Evolutionary conservation across 2,329 filamentous ascomycete genomes (phyloP).

Genomic region (Alternaria sp.): DNA sequence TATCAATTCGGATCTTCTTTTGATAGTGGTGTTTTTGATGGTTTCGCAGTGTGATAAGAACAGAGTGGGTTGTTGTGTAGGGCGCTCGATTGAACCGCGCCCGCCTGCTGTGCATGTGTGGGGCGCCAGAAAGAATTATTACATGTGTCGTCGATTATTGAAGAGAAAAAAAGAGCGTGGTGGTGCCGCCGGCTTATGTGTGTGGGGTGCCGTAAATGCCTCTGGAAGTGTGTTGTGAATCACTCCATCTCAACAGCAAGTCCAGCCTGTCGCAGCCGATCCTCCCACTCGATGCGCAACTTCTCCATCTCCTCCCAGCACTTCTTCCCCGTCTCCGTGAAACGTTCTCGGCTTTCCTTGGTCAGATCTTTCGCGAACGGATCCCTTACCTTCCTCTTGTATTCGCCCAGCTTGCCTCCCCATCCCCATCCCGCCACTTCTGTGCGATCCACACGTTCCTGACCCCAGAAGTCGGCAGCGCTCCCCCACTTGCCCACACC

Average conservation of each 20-base stretch:
- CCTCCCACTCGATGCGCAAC: conserved; percentile 70
- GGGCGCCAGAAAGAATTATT: conserved; percentile 2
- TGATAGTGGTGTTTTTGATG: neutral
- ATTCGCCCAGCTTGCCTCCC: conserved; percentile 64
- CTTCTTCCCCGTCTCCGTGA: conserved; percentile 67
- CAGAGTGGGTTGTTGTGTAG: neutral
- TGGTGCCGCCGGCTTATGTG: neutral
- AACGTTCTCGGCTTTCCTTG: conserved; percentile 66
- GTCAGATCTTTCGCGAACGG: conserved; percentile 67
- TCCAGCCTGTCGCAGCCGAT: conserved; percentile 47
- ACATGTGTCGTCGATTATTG: neutral
- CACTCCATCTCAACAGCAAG: conserved; percentile 50
- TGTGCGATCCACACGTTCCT: conserved; percentile 73
- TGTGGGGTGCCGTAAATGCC: conserved; percentile 1
- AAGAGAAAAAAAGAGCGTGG: neutral
- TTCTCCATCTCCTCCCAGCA: conserved; percentile 77
- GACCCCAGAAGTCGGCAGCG: conserved; percentile 66
- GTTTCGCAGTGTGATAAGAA: conserved; percentile 1
- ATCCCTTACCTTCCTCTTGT: conserved; percentile 63
- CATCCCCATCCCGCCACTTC: conserved; percentile 88
- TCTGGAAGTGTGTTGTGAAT: neutral
- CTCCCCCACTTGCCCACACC: conserved; percentile 85
- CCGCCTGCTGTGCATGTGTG: conserved; percentile 1
- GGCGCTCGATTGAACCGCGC: neutral
- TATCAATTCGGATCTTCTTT: conserved; percentile 5